Evolutionary conservation across 495 filamentous ascomycete genomes (phyloP).

Genomic region (Tuber umbilicatum): DNA sequence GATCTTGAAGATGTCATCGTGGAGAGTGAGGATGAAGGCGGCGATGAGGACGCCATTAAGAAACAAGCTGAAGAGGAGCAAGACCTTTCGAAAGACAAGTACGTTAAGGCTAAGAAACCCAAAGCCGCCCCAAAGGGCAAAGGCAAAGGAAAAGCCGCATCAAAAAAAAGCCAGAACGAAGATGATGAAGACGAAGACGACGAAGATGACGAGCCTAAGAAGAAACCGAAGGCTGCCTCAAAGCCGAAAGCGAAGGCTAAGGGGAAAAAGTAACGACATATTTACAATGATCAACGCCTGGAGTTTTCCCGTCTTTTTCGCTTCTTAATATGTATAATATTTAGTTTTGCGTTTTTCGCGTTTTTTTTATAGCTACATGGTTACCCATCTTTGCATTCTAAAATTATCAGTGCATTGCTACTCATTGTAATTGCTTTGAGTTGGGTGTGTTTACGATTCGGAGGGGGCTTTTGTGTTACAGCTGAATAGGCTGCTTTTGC

Average conservation of each 20-base stretch:
- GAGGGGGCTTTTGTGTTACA: neutral
- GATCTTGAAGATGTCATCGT: constrained; percentile 96
- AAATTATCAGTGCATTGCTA: neutral
- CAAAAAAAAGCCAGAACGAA: constrained; percentile 44
- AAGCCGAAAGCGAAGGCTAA: constrained; percentile 44
- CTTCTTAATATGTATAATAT: neutral
- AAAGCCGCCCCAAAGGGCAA: constrained; percentile 49
- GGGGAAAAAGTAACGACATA: constrained; percentile 29
- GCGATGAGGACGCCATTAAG: constrained; percentile 56
- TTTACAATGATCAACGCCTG: neutral
- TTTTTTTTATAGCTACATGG: neutral
- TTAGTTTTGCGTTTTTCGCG: neutral
- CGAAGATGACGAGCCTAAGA: constrained; percentile 45
- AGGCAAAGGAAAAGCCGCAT: constrained; percentile 51
- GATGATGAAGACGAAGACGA: neutral
- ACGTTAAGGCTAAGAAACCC: constrained; percentile 80
- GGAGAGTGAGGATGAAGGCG: constrained; percentile 74
- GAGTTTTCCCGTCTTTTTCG: neutral
- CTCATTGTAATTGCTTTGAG: neutral
- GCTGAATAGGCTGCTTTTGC: neutral
- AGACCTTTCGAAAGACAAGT: constrained; percentile 90
- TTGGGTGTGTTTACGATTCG: neutral
- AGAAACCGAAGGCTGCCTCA: constrained; percentile 45
- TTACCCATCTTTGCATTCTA: neutral
- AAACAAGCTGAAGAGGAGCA: constrained; percentile 58